phyloP scores from a whole-genome alignment of 805 yeast species.

The Yarrowia keelungensis region DNA sequence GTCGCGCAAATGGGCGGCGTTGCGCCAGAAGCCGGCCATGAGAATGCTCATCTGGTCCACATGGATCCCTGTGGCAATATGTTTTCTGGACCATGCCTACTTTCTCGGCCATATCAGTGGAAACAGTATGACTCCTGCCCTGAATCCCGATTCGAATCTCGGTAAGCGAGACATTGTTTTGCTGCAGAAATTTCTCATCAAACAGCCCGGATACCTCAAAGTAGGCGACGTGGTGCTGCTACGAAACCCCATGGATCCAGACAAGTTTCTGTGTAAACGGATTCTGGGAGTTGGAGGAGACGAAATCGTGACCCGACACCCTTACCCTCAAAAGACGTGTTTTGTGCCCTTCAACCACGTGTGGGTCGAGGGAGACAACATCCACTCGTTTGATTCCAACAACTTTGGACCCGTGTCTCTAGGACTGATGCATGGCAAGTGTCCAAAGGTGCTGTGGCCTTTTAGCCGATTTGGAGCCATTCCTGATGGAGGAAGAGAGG shows the following conservation, averaged over 20 bases:
- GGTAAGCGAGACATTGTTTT: conserved; percentile 57
- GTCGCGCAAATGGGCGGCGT: conserved; percentile 20
- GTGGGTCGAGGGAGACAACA: conserved; percentile 96
- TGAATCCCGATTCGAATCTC: conserved; percentile 67
- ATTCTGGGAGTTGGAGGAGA: conserved; percentile 81
- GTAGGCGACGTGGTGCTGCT: conserved; percentile 78
- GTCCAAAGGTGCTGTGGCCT: conserved; percentile 74
- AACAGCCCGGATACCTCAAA: conserved; percentile 56
- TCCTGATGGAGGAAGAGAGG: conserved; percentile 62
- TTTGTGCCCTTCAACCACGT: conserved; percentile 78
- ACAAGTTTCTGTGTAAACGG: conserved; percentile 76
- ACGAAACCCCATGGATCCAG: conserved; percentile 82
- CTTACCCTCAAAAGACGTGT: conserved; percentile 69
- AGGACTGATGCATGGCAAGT: conserved; percentile 82
- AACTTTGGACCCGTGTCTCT: conserved; percentile 86
- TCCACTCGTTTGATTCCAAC: conserved; percentile 79
- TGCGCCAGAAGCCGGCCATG: conserved; percentile 38
- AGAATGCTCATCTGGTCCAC: conserved; percentile 53
- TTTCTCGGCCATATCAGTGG: conserved; percentile 81
- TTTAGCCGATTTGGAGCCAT: conserved; percentile 59
- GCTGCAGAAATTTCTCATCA: conserved; percentile 68
- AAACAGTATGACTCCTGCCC: conserved; percentile 85
- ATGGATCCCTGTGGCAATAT: conserved; percentile 83
- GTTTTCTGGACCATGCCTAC: conserved; percentile 71
- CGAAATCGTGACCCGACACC: conserved; percentile 61